phyloP scores from a whole-genome alignment of 2,329 filamentous ascomycete genomes.

The Dactylellina sp. region DNA sequence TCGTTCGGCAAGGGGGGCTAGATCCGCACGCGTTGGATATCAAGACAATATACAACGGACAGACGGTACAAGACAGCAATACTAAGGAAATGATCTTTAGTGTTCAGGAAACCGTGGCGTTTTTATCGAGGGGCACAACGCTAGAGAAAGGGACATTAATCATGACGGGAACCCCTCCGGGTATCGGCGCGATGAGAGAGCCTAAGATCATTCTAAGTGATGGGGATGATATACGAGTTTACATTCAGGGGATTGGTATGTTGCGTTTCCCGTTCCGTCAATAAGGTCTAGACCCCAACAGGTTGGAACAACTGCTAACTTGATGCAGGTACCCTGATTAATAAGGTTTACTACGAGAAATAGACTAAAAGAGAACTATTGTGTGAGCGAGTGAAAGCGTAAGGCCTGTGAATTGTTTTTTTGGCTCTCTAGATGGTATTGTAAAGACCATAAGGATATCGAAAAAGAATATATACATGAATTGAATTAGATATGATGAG shows the following conservation, averaged over 20 bases:
- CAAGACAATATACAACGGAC: slow-evolving; percentile 71
- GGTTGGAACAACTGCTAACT: slow-evolving; percentile 32
- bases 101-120: slow-evolving; percentile 71
- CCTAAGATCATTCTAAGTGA: slow-evolving; percentile 77
- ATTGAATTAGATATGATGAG: slow-evolving; percentile 17
- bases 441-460: slow-evolving; percentile 28
- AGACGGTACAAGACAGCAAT: slow-evolving; percentile 67
- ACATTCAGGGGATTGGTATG: slow-evolving; percentile 73
- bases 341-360: slow-evolving; percentile 51
- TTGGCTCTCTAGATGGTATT: slow-evolving; percentile 39
- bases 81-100: slow-evolving; percentile 73
- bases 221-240: slow-evolving; percentile 77
- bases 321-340: slow-evolving; percentile 35
- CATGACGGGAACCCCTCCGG: slow-evolving; percentile 76
- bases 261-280: slow-evolving; percentile 64
- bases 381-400: slow-evolving; percentile 7
- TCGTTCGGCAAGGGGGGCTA: slow-evolving; percentile 71
- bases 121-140: slow-evolving; percentile 73
- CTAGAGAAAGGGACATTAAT: slow-evolving; percentile 74
- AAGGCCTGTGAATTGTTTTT: slow-evolving; percentile 5
- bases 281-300: slow-evolving; percentile 60
- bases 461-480: slow-evolving; percentile 42
- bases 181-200: slow-evolving; percentile 77
- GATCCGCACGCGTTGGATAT: slow-evolving; percentile 70
- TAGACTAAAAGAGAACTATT: background rate